Evolutionary conservation across 2,329 filamentous ascomycete species (phyloP).

Genomic region (Nakataea oryzae): DNA sequence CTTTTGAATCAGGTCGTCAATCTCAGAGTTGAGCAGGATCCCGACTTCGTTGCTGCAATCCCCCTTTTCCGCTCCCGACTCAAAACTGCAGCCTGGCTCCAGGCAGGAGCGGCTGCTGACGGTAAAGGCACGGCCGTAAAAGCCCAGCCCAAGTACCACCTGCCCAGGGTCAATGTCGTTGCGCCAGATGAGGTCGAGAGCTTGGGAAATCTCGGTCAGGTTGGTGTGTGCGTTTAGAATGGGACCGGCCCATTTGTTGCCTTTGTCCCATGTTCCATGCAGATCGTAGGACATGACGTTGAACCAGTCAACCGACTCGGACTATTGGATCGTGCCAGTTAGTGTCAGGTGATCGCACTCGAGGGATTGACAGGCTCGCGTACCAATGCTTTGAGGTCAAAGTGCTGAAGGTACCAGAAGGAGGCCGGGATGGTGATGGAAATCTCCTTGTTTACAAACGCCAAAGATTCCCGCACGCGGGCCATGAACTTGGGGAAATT

Average conservation of each 20-base stretch:
- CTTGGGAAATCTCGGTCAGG: slow-evolving; percentile 28
- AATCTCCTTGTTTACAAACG: not conserved
- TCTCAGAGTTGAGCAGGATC: slow-evolving; percentile 15
- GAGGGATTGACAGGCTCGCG: too few relatives aligned
- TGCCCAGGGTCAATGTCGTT: slow-evolving; percentile 27
- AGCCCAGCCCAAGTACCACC: slow-evolving; percentile 29
- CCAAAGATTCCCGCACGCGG: not conserved
- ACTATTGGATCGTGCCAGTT: not conserved
- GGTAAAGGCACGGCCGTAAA: slow-evolving; percentile 24
- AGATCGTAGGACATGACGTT: slow-evolving; percentile 20
- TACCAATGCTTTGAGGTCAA: slow-evolving; percentile 1
- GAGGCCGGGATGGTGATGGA: slow-evolving; percentile 1
- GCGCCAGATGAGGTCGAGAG: slow-evolving; percentile 33
- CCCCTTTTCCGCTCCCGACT: slow-evolving; percentile 9
- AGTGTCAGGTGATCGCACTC: too few relatives aligned
- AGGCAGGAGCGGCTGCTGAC: slow-evolving; percentile 13
- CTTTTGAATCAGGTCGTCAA: slow-evolving; percentile 11
- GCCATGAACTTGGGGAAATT: slow-evolving; percentile 1
- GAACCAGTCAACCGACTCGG: not conserved
- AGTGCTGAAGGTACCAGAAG: slow-evolving; percentile 4
- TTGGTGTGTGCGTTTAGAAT: slow-evolving; percentile 29
- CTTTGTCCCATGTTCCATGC: slow-evolving; percentile 26
- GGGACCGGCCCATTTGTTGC: slow-evolving; percentile 13
- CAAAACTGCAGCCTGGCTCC: slow-evolving; percentile 14
- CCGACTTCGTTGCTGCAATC: slow-evolving; percentile 12